Conservation (phyloP, 176 grass and related monocot genomes). For the Alloteropsis semialata region DNA sequence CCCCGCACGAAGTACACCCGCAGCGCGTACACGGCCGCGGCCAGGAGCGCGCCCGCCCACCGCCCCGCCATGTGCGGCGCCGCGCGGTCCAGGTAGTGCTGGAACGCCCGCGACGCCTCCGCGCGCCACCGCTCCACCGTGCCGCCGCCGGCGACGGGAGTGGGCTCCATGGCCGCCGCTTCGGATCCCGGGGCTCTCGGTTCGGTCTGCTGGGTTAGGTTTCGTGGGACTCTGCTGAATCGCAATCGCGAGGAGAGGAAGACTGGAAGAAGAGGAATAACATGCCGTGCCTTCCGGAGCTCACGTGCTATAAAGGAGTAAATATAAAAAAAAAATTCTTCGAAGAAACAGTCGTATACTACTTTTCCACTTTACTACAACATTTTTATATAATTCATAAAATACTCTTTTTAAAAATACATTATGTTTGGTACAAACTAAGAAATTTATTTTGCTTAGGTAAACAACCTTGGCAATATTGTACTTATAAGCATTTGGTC, state of each 20-base stretch:
- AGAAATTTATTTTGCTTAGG: too few species aligned
- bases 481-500: not conserved
- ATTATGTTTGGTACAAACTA: too few species aligned
- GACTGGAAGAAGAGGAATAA: conserved; percentile 10
- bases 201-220: conserved; percentile 7
- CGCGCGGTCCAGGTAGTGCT: conserved; percentile 87
- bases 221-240: conserved; percentile 1
- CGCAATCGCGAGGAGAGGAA: not conserved
- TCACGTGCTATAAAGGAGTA: not conserved
- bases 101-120: conserved; percentile 68
- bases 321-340: not conserved
- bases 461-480: too few species aligned
- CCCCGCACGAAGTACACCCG: conserved; percentile 81
- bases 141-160: conserved; percentile 19
- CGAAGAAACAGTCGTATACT: too few species aligned
- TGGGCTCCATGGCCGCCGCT: conserved; percentile 32
- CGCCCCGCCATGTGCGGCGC: conserved; percentile 64
- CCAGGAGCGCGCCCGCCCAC: conserved; percentile 57
- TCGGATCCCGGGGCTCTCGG: not conserved
- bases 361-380: too few species aligned
- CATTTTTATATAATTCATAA: too few species aligned
- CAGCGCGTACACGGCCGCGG: conserved; percentile 63
- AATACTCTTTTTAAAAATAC: too few species aligned
- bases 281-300: not conserved
- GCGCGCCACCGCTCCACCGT: conserved; percentile 50